Conservation (phyloP, 768 basidiomycete genomes). For the Lyophyllum semitale region DNA sequence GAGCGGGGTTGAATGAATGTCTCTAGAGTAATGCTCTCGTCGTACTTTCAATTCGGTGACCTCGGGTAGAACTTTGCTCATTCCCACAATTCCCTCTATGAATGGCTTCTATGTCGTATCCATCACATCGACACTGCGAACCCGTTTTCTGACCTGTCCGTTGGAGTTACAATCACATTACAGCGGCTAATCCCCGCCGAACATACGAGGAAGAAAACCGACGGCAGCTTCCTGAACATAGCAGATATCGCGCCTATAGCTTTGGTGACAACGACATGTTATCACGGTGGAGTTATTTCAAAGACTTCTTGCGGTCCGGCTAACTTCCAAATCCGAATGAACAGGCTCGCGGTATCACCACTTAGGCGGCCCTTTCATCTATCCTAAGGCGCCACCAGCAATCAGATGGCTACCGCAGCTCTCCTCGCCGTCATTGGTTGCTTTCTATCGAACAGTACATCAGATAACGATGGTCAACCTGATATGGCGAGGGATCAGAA, state of each 20-base stretch:
- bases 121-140: background rate
- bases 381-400: constrained; percentile 3
- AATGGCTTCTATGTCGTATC: background rate
- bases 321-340: background rate
- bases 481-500: constrained; percentile 5
- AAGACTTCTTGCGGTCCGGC: background rate
- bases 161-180: too few species aligned
- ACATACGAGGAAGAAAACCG: background rate
- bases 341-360: background rate
- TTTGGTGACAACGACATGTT: background rate
- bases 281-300: too few species aligned
- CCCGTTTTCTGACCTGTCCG: background rate
- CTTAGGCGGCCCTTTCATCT: background rate
- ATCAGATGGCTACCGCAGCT: constrained; percentile 1
- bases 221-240: background rate
- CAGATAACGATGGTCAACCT: constrained; percentile 12
- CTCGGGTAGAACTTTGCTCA: background rate
- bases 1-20: too few species aligned
- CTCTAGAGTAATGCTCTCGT: background rate
- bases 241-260: background rate
- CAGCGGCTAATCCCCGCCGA: too few species aligned
- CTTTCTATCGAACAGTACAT: constrained; percentile 8
- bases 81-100: background rate
- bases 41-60: background rate
- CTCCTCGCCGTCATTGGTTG: background rate